A percentile compares a stretch with the other conserved stretches of the same genome.
These are phyloP conservation scores for Geranomyces variabilis DNA, from an alignment of 192 early-diverging fungal species.

Conservation along the genomic window DNA sequence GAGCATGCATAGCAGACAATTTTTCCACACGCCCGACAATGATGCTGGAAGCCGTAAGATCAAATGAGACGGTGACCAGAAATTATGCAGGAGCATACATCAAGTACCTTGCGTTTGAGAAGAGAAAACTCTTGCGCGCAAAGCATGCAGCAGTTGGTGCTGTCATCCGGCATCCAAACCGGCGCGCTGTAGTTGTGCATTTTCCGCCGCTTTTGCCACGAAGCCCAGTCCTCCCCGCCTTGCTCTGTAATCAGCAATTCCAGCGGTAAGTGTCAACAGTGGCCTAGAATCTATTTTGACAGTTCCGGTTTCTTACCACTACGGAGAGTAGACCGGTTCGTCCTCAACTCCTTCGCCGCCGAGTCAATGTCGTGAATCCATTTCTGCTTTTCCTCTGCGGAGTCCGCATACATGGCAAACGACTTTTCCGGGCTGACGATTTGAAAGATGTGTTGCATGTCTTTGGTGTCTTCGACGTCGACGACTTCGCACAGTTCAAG, in stretches of 20 bases:
- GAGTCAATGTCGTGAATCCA: conserved; percentile 69
- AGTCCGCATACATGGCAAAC: conserved; percentile 70
- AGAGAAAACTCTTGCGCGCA: conserved; percentile 72
- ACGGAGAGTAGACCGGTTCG: conserved; percentile 48
- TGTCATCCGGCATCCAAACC: conserved; percentile 75
- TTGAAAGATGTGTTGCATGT: conserved; percentile 70
- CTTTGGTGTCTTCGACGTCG: conserved; percentile 39
- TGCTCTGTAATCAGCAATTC: conserved; percentile 22
- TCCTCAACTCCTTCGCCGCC: conserved; percentile 54
- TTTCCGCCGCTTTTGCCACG: conserved; percentile 45
- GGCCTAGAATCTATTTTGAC: background rate
- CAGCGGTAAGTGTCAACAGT: too few species aligned
- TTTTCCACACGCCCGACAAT: conserved; percentile 79
- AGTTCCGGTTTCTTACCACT: too few species aligned
- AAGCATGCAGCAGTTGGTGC: conserved; percentile 67
- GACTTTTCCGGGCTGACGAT: conserved; percentile 81
- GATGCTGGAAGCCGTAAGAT: conserved; percentile 58
- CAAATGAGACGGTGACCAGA: too few species aligned
- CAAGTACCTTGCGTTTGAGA: conserved; percentile 55
- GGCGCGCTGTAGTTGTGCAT: conserved; percentile 62
- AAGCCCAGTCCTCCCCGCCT: background rate
- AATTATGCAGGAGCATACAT: too few species aligned
- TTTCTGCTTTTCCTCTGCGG: conserved; percentile 51
- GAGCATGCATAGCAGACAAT: conserved; percentile 71
- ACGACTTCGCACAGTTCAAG: conserved; percentile 60